Conservation (phyloP, 2,329 filamentous ascomycete species). For the Leptographium wingfieldii region DNA sequence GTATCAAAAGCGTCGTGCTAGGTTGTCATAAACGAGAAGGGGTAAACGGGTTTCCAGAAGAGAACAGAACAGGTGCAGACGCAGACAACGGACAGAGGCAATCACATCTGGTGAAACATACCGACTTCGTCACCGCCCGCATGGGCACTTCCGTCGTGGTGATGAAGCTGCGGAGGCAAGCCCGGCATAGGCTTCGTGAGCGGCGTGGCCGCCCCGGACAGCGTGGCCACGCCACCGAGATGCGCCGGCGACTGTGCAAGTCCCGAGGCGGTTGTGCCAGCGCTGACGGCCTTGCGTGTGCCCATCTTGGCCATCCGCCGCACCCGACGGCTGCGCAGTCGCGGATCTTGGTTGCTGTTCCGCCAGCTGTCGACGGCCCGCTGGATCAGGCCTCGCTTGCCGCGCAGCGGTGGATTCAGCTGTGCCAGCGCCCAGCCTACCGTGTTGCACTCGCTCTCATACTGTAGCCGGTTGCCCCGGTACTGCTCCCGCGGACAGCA, state of each 20-base stretch:
- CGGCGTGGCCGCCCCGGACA: slow-evolving; percentile 45
- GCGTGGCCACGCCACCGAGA: slow-evolving; percentile 36
- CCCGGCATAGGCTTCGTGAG: slow-evolving; percentile 55
- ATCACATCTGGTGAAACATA: slow-evolving; percentile 96
- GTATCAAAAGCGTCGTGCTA: slow-evolving; percentile 17
- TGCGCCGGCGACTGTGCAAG: slow-evolving; percentile 14
- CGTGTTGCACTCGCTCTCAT: slow-evolving; percentile 97
- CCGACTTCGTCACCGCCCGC: slow-evolving; percentile 75
- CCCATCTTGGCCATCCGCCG: slow-evolving; percentile 94
- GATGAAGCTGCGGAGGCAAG: slow-evolving; percentile 62
- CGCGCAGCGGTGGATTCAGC: slow-evolving; percentile 77
- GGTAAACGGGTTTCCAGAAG: background rate
- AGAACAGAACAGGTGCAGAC: slow-evolving; percentile 8
- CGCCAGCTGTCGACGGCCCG: slow-evolving; percentile 96
- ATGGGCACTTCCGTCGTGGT: slow-evolving; percentile 55
- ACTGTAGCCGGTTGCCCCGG: slow-evolving; percentile 85
- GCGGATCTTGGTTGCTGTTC: slow-evolving; percentile 94
- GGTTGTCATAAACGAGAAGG: background rate
- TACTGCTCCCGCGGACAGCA: slow-evolving; percentile 95
- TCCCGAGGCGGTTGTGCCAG: slow-evolving; percentile 29
- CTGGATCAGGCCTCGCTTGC: slow-evolving; percentile 92
- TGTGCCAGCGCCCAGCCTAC: slow-evolving; percentile 99
- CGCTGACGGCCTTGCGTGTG: slow-evolving; percentile 52
- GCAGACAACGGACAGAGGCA: slow-evolving; percentile 30
- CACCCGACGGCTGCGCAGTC: slow-evolving; percentile 80